phyloP scores from a whole-genome alignment of 805 yeast genomes.

The Wickerhamomyces canadensis region DNA sequence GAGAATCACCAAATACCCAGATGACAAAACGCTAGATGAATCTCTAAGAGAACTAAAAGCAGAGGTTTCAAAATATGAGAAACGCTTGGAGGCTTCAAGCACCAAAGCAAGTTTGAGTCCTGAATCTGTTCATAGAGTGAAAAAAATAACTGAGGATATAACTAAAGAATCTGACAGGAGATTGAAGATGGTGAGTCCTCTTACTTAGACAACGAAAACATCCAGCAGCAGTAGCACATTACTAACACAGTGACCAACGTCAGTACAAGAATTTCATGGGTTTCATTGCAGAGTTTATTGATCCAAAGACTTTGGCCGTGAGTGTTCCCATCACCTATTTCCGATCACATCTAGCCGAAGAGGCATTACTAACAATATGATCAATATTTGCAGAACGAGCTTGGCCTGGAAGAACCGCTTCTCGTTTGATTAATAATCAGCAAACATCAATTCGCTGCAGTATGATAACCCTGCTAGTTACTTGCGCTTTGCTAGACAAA shows the following conservation, averaged over 20 bases:
- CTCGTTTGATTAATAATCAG: no score
- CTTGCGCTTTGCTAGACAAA: no score
- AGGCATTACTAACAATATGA: not conserved
- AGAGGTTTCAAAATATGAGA: slow-evolving; percentile 4
- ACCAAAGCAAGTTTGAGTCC: slow-evolving; percentile 5
- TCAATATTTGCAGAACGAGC: no score
- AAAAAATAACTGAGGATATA: slow-evolving; percentile 1
- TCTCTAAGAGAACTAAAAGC: slow-evolving; percentile 1
- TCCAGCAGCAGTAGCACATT: not conserved
- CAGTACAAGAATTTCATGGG: slow-evolving; percentile 14
- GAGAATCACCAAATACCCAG: slow-evolving; percentile 10
- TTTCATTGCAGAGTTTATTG: slow-evolving; percentile 16
- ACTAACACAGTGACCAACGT: not conserved
- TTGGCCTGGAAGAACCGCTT: slow-evolving; percentile 18
- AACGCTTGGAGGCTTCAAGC: slow-evolving; percentile 1
- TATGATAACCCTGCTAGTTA: no score
- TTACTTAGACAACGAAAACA: no score
- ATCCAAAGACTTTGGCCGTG: slow-evolving; percentile 13
- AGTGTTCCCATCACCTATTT: slow-evolving; percentile 1
- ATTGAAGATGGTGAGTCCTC: slow-evolving; percentile 9
- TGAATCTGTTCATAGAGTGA: slow-evolving; percentile 7
- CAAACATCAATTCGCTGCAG: no score
- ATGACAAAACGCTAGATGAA: slow-evolving; percentile 7
- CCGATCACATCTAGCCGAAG: no score
- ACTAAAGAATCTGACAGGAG: slow-evolving; percentile 15